Evolutionary conservation across 2,329 filamentous ascomycete genomes (phyloP), one percentile per base, ranked within the genome.

Genomic region (Penicillium freii): DNA sequence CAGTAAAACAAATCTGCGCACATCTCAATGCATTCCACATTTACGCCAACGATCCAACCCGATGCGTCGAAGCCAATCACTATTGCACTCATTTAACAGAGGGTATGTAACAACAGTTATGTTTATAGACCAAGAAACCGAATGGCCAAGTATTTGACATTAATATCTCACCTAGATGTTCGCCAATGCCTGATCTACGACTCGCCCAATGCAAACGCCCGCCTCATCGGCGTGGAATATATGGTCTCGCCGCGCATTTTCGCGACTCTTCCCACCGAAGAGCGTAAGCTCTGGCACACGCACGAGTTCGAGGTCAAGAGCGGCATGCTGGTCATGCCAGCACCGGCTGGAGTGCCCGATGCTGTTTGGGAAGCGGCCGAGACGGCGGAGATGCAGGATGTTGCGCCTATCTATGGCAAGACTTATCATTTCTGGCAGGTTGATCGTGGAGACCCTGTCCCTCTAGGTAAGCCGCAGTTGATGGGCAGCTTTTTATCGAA

Each of bases 141-240:
- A 15, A 17, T 40, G 15, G 36, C 7, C 25, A 29, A 13, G 17
- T 25, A 27, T 15, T 29, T 1, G 5, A 17, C 17, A 36, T 27
- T 52, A 36, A 45, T 21, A 23, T 23, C 15, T 23, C 42, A 31
- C 13, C 58, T 71, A 78, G 90, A 94, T 61, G 81, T 95, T 56
- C 84, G 91, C 4, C 91, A 96, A 78, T 95, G 91, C 72, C 84
- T 96, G 31, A 83, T 96, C 60, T 96, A 94, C 77, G 91, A 95
- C 74, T 84, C 84, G 0, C 81, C 87, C 0, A 79, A 81, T 0
- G 79, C 84, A 8, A 82, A 84, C 27, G 90, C 90, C 0, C 83
- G 88, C 0, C 82, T 96, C 19, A 90, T 96, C 60, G 91, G 91
- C 9, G 82, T 95, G 66, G 91, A 96, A 73, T 95, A 95, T 78